Conservation (phyloP, 2,329 filamentous ascomycete species). For the Zalaria sp. region DNA sequence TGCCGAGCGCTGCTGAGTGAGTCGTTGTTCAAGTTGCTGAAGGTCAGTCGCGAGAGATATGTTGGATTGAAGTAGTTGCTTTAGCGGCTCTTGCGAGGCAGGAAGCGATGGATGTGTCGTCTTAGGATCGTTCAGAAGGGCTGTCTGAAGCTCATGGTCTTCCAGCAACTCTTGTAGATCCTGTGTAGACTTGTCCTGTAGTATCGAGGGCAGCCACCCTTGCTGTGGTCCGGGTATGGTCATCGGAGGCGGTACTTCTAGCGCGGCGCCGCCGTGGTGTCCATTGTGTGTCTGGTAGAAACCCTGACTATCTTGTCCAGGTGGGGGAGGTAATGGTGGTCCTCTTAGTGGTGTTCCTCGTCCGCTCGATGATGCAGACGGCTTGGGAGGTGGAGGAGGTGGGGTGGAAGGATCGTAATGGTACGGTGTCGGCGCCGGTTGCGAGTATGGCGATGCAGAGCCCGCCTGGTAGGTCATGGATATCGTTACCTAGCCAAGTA, state of each 20-base stretch:
- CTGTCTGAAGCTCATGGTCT: conserved; percentile 51
- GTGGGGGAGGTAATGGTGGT: conserved; percentile 30
- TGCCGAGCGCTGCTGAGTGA: conserved; percentile 48
- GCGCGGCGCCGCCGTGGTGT: neutral
- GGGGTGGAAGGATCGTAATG: conserved; percentile 30
- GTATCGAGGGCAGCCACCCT: conserved; percentile 61
- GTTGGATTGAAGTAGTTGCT: conserved; percentile 54
- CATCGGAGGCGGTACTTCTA: conserved; percentile 2
- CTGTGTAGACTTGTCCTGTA: conserved; percentile 72
- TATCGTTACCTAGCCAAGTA: neutral
- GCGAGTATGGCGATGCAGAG: conserved; percentile 16
- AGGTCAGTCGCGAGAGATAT: conserved; percentile 53
- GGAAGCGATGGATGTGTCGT: conserved; percentile 60
- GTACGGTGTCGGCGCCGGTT: conserved; percentile 22
- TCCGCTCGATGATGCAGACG: conserved; percentile 20
- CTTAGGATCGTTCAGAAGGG: conserved; percentile 53
- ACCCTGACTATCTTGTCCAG: conserved; percentile 17
- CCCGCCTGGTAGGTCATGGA: conserved; percentile 1
- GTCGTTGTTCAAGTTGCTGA: conserved; percentile 43
- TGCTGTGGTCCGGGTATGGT: conserved; percentile 29
- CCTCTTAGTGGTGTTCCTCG: conserved; percentile 26
- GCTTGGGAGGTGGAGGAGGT: conserved; percentile 33
- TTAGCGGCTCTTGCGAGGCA: conserved; percentile 50
- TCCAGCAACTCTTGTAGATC: conserved; percentile 60
- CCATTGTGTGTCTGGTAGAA: conserved; percentile 13